Conservation (phyloP, 1,139 yeast genomes). For the Zygosaccharomyces pseudobailii region DNA sequence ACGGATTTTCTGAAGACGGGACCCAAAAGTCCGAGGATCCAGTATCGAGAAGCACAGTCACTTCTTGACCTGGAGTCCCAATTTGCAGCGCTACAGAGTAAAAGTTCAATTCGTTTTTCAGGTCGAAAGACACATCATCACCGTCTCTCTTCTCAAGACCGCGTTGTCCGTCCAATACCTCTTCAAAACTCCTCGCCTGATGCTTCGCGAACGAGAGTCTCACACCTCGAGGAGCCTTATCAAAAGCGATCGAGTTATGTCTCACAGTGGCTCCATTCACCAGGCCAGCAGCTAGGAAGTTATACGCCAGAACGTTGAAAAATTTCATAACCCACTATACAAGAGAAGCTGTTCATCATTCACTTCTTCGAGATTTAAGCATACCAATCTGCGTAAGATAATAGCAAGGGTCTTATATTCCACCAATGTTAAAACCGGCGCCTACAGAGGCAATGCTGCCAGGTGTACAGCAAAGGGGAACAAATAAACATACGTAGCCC, state of each 20-base stretch:
- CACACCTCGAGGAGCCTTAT: background rate
- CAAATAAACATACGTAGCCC: background rate
- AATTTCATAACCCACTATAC: background rate
- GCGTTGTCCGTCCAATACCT: background rate
- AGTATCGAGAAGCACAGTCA: slow-evolving; percentile 55
- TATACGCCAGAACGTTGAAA: background rate
- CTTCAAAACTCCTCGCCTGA: slow-evolving; percentile 6
- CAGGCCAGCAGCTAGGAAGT: background rate
- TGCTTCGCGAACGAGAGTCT: slow-evolving; percentile 9
- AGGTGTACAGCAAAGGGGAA: background rate
- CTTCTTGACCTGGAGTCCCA: slow-evolving; percentile 49
- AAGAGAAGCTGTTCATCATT: background rate
- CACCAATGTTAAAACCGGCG: background rate
- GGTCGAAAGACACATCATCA: background rate
- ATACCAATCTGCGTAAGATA: background rate
- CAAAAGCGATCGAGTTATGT: background rate
- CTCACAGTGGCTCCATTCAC: background rate
- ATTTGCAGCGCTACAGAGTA: slow-evolving; percentile 44
- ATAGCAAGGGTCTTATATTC: background rate
- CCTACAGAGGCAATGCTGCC: background rate
- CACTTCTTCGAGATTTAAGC: background rate
- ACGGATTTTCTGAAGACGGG: slow-evolving; percentile 22
- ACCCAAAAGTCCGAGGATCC: slow-evolving; percentile 70
- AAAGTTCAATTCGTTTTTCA: slow-evolving; percentile 44
- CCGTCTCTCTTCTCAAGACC: background rate